These are phyloP conservation scores for Fusarium transvaalense DNA, from an alignment of 2,329 filamentous ascomycete genomes.

Conservation along the genomic window DNA sequence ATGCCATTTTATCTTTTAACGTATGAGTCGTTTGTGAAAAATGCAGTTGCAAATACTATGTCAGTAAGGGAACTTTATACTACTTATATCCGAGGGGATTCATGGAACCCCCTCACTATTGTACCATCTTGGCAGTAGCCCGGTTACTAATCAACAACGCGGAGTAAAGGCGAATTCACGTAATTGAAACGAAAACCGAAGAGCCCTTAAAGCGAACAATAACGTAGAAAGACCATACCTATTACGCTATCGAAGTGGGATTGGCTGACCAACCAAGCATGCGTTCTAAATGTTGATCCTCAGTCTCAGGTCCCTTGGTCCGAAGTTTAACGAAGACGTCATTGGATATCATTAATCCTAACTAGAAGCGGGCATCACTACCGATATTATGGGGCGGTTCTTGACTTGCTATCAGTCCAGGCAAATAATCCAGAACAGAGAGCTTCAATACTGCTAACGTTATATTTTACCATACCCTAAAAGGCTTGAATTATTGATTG, in stretches of 20 bases:
- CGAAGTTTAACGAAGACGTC: background rate
- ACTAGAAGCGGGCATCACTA: background rate
- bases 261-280: constrained; percentile 2
- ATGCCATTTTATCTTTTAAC: background rate
- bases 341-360: background rate
- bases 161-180: background rate
- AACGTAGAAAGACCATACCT: background rate
- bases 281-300: background rate
- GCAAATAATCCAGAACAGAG: background rate
- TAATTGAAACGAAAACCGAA: background rate
- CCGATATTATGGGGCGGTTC: background rate
- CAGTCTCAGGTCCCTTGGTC: constrained; percentile 15
- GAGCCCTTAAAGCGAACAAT: accelerated
- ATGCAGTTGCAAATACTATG: too few relatives aligned
- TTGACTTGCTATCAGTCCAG: background rate
- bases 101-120: constrained; percentile 6
- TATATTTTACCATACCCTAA: too few relatives aligned
- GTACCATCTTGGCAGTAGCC: background rate
- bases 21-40: background rate
- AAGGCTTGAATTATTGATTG: too few relatives aligned
- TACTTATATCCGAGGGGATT: background rate
- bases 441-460: background rate
- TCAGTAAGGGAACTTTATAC: too few relatives aligned
- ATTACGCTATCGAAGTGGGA: background rate
- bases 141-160: constrained; percentile 17